Percentiles rank a stretch among this genome's conserved stretches.
These are phyloP conservation scores for Pleoardoris graminearum DNA, from an alignment of 2,329 filamentous ascomycete genomes.

Conservation along the genomic window DNA sequence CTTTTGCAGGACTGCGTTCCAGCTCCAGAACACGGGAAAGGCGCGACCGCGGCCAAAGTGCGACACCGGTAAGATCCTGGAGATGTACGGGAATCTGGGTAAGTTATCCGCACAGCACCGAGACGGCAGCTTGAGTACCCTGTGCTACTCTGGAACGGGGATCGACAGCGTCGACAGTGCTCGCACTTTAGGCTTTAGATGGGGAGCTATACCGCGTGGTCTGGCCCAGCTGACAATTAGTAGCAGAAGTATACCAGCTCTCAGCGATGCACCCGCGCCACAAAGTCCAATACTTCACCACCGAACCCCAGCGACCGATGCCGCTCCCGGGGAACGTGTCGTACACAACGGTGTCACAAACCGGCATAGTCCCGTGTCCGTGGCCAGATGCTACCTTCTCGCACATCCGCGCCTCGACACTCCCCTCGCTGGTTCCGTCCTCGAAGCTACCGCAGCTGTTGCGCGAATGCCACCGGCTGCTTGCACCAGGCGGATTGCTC, in stretches of 20 bases:
- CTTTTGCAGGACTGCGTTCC: slow-evolving; percentile 51
- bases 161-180: not conserved
- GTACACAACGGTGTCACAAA: slow-evolving; percentile 36
- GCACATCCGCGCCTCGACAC: slow-evolving; percentile 50
- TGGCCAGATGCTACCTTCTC: slow-evolving; percentile 40
- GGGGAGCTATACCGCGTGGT: too few relatives aligned
- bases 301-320: slow-evolving; percentile 36
- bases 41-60: slow-evolving; percentile 30
- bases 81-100: slow-evolving; percentile 47
- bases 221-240: slow-evolving; percentile 31
- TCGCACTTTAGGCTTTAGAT: too few relatives aligned
- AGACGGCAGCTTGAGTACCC: not conserved
- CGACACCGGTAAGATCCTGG: slow-evolving; percentile 41
- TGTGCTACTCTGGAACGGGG: not conserved
- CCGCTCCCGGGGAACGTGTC: slow-evolving; percentile 39
- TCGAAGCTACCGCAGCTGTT: slow-evolving; percentile 61
- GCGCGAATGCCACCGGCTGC: slow-evolving; percentile 59
- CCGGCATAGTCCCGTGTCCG: slow-evolving; percentile 56
- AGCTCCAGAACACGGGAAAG: slow-evolving; percentile 39
- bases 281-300: slow-evolving; percentile 44
- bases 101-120: slow-evolving; percentile 20
- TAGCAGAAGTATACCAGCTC: slow-evolving; percentile 51
- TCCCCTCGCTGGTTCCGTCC: slow-evolving; percentile 61
- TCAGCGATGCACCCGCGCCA: slow-evolving; percentile 47
- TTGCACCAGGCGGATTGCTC: slow-evolving; percentile 60